Base-by-base conservation (phyloP, 306 rosid species). In the Vicia villosa region DNA sequence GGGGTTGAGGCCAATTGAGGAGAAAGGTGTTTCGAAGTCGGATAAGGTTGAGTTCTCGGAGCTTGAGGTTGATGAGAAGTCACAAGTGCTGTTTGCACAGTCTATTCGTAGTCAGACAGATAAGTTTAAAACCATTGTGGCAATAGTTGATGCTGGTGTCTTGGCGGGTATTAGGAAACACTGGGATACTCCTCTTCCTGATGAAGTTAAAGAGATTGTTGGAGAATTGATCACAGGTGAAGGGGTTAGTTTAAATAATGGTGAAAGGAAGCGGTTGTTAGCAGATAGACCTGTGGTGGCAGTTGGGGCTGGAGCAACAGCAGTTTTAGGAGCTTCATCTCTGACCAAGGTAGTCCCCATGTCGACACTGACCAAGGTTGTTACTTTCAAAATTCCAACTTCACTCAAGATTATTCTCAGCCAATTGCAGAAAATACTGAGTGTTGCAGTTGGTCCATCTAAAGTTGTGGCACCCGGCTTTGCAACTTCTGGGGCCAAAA, bases 261-360 rank as follows among this genome's bases (percentile, higher is more conserved):
- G 77, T 28, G 86, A 85, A 32, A 77, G 55, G 73, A 88, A 80
- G 51, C 74, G 83, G 20, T 67, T 76, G 20, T 66, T 91, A 40
- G 60, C 84, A 2, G 86, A 71, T 40, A 91, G 82, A 46, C 89
- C 96, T 50, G 47, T 86, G 76, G 84, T 91, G 74, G 97, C 92
- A 63, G 87, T 88, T 6, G 92, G 96, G 68, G 96, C 97, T 1
- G 97, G 96, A 43, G 96, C 92, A 32, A 88, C 96, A 3, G 92
- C 86, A 46, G 85, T 86, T 70, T 69, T 91, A 43, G 96, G 97
- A 58, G 96, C 80, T 74, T 83, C 97, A 19, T 91, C 89, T 17
- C 78, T 91, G 68, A 88, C 93, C 40, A 91, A 91, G 71, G 86
- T 59, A 20, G 82, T 80, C 51, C 96, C 95, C 12, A 80, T 92